phyloP scores from a whole-genome alignment of 1,139 yeast genomes.

The Taiozyma sp. region DNA sequence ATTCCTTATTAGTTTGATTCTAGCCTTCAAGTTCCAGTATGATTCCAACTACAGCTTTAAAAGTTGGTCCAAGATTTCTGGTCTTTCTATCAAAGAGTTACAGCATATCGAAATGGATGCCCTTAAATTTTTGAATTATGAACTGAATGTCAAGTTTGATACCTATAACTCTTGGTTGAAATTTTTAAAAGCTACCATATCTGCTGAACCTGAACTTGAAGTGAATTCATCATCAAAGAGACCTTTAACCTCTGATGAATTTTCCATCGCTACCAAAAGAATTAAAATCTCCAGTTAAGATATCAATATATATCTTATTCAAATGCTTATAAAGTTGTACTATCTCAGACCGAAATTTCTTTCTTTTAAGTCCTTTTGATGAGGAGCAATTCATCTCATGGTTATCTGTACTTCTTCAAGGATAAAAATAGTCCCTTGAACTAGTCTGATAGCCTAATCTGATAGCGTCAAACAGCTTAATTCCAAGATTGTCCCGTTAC shows the following conservation, averaged over 20 bases:
- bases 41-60: constrained; percentile 65
- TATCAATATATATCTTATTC: background rate
- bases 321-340: too few species aligned
- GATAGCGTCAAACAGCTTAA: too few species aligned
- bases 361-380: too few species aligned
- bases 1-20: constrained; percentile 58
- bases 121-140: constrained; percentile 48
- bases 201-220: background rate
- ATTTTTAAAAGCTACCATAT: background rate
- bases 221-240: background rate
- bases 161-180: background rate
- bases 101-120: constrained; percentile 49
- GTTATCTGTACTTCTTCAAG: too few species aligned
- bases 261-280: background rate
- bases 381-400: too few species aligned
- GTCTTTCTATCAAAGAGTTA: constrained; percentile 46
- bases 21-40: constrained; percentile 68
- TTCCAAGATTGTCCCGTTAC: too few species aligned
- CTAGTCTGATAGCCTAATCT: too few species aligned
- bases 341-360: too few species aligned
- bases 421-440: too few species aligned
- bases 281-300: background rate
- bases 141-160: constrained; percentile 30
- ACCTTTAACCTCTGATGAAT: background rate
- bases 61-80: constrained; percentile 76